Evolutionary conservation across 768 basidiomycete species (phyloP), one percentile per base, ranked within the genome.

Genomic region (Flagelloscypha sp.): DNA sequence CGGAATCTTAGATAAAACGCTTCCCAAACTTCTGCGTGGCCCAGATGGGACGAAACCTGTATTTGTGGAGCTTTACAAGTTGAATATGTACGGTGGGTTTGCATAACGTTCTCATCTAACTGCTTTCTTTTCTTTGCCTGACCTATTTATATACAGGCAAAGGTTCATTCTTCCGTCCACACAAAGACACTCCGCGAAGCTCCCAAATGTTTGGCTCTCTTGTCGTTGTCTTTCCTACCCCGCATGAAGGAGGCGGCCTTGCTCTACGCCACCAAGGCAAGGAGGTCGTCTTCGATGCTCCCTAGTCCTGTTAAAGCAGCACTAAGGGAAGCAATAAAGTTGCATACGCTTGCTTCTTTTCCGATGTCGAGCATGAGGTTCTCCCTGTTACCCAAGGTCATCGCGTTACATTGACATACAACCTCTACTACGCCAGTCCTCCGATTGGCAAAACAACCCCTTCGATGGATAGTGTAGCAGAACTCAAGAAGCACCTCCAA

Each of bases 161-260:
- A 30, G 70, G 55, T 7, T 60, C 60, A 0, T 72, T 69, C 46
- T 74, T 73, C 58, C 70, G 70, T 43, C 25, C 64, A 1, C 72
- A 72, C 42, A 56, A 63, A 27, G 74, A 73, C 38, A 71, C 71
- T 0, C 69, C 67, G 5, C 61, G 63, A 6, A 46, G 52, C 6
- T 52, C 56, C 6, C 44, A 46, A 18, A 72, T 74, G 63, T 65
- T 76, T 24, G 72, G 67, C 1, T 73, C 73, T 1, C 58, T 78
- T 7, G 63, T 74, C 1, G 43, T 74, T 22, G 58, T 68, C n/a
- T 60, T 72, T 33, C 72, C 72, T 11, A 65, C 65, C 1, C 15
- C 44, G 0, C 64, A 74, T 42, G 53, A 66, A 37, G 72, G 71
- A 1, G 73, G 72, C 3, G 47, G 51, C 12, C 56, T 71, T 11